Evolutionary conservation across 352 stramenopile genomes (phyloP), one percentile per base, ranked within the genome.

Genomic region (Pythium dissimile): DNA sequence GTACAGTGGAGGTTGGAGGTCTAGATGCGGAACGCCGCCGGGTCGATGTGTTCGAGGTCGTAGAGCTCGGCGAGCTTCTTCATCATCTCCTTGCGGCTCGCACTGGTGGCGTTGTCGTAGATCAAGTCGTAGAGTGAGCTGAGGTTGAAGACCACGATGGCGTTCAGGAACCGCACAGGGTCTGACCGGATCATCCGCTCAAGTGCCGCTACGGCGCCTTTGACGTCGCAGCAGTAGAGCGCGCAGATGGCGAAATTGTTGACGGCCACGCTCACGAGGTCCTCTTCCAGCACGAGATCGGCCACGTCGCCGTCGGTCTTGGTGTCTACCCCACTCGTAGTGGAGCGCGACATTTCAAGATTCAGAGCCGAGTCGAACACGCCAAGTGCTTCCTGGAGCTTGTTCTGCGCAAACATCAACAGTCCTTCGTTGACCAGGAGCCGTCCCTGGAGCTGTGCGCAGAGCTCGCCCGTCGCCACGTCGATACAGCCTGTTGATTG

Each of bases 231-330:
- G 54, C 80, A 89, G 51, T 93, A 93, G 23, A 90, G 72, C 23
- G 83, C 73, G 52, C 83, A 93, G 44, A 93, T 89, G 16, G 80
- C 72, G 54, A 84, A 89, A 50, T 93, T 90, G 71, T 91, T 93
- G 59, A 88, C 79, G 24, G 80, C 83, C 11, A 77, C 71, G 43
- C 77, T 80, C 31, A 87, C 54, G n/a, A 88, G 49, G 50, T 90
- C 77, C 49, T 88, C 77, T 20, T 90, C 73, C 16, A 92, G 34
- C 13, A 87, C 74, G 20, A 88, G 24, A 13, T 77, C 38, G 18
- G 66, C 65, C 38, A 82, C 79, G 20, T n/a, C n/a, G n/a, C 39
- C 37, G 31, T 65, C 57, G 13, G 26, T 2, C 21, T 43, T 18
- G 18, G 3, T 20, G n/a, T 18, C 26, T 10, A 24, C 3, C 2